Percentiles rank a stretch among this genome's conserved stretches.
Evolutionary conservation across 805 yeast species (phyloP).

Genomic region (Grigorovia transvaalensis): DNA sequence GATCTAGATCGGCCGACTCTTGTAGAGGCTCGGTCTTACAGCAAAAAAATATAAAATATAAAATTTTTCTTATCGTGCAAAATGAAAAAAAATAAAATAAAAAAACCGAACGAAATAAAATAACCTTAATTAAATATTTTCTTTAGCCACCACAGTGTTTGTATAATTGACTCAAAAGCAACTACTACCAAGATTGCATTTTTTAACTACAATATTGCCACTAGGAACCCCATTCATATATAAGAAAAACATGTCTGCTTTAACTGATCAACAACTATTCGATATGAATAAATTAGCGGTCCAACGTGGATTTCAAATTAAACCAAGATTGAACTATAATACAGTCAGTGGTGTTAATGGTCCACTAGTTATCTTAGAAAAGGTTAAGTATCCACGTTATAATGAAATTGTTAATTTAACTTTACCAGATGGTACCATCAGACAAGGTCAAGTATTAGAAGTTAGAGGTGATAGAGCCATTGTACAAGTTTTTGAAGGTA

Average conservation of each 20-base stretch:
- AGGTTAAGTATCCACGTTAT: constrained; percentile 80
- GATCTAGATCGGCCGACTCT: no score
- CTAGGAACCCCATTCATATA: not conserved
- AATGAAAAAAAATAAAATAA: not conserved
- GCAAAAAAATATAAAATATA: not conserved
- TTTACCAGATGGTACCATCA: constrained; percentile 84
- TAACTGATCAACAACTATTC: constrained; percentile 34
- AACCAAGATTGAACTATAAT: constrained; percentile 87
- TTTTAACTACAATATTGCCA: not conserved
- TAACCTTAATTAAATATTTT: not conserved
- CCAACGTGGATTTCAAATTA: constrained; percentile 79
- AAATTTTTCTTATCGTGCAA: not conserved
- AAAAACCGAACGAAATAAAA: not conserved
- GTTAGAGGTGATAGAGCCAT: constrained; percentile 95
- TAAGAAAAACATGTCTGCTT: constrained; percentile 2
- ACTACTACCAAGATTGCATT: no score
- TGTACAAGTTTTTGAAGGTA: constrained; percentile 98
- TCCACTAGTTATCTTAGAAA: constrained; percentile 84
- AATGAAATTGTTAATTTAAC: constrained; percentile 96
- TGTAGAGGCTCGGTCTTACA: not conserved
- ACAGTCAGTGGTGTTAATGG: constrained; percentile 98
- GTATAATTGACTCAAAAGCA: no score
- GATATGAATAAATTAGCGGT: constrained; percentile 88
- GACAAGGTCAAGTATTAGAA: constrained; percentile 98
- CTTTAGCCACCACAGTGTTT: not conserved